Base-by-base conservation (phyloP, 495 filamentous ascomycete species). In the Alectoria sarmentosa region DNA sequence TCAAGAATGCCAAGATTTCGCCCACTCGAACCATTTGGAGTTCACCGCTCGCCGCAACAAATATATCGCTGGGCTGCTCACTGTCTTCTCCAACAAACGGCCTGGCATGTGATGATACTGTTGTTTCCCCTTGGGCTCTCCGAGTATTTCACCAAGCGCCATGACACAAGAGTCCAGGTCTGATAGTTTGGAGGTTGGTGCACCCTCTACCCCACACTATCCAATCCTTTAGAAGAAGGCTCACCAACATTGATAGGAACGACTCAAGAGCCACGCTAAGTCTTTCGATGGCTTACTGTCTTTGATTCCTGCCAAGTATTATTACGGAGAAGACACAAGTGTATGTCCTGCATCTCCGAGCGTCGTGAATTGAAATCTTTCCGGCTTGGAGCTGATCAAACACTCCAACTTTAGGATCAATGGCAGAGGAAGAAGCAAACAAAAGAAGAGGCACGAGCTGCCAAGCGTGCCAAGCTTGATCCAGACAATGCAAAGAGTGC, bases 241-340 rank as follows among this genome's bases (percentile, higher is more conserved):
- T 66, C 28, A 62, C 59, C 26, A 32, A n/a, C 32, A 19, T 21
- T 32, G 28, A 58, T 67, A 94, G 94, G 90, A 92, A 71, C 90
- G 91, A 69, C 82, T 98, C 69, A 87, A 85, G 73, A 88, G 85
- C 75, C 90, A 96, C 73, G 86, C 90, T 39, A 82, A 88, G 75
- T 86, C 92, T 66, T 97, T 98, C 72, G 88, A 96, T 73, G 91
- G 92, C 62, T 76, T 98, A 23, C 81, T 98, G 66, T 93, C 92
- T 34, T 79, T 98, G 57, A 96, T 96, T 71, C 94, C 94, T 36
- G 92, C 91, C 28, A 92, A 93, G 74, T 85, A 89, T 69, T 96
- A 96, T 76, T 96, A 94, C 72, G 90, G 87, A 46, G 87, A 92
- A 70, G 91, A 95, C 69, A 86, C 79, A 48, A 92, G 79, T 77